Evolutionary conservation across 2,329 filamentous ascomycete genomes (phyloP).

Genomic region (Coniochaeta hoffmannii): DNA sequence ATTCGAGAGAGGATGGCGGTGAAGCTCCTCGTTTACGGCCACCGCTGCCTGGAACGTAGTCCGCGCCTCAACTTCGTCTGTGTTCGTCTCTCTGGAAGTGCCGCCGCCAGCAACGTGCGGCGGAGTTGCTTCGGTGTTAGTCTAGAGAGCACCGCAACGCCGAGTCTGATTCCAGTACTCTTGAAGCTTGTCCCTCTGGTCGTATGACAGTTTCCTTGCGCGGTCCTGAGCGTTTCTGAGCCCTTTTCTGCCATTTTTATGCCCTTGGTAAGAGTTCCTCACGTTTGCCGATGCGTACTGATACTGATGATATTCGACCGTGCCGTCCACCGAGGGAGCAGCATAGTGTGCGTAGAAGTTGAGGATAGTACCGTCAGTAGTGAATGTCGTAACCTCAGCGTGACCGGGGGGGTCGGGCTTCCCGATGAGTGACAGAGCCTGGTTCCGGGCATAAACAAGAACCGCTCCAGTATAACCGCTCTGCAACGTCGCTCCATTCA

Average conservation of each 20-base stretch:
- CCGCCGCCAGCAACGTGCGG: too few relatives aligned
- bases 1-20: too few relatives aligned
- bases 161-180: constrained; percentile 10
- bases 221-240: constrained; percentile 18
- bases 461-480: constrained; percentile 18
- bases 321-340: constrained; percentile 7
- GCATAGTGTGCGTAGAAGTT: constrained; percentile 20
- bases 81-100: too few relatives aligned
- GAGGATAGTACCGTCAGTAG: constrained; percentile 17
- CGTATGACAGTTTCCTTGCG: constrained; percentile 10
- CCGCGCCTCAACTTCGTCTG: too few relatives aligned
- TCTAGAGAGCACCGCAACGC: constrained; percentile 1
- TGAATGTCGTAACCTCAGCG: constrained; percentile 18
- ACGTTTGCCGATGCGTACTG: constrained; percentile 10
- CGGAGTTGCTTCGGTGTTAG: too few relatives aligned
- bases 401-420: constrained; percentile 11
- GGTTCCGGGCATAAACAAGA: constrained; percentile 18
- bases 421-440: constrained; percentile 14
- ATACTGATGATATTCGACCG: constrained; percentile 15
- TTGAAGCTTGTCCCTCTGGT: constrained; percentile 12
- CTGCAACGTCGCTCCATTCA: constrained; percentile 11
- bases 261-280: constrained; percentile 8
- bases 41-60: too few relatives aligned
- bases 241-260: constrained; percentile 9
- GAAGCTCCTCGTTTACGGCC: too few relatives aligned